Conservation (phyloP, 768 basidiomycete species). For the Galerina marginata region DNA sequence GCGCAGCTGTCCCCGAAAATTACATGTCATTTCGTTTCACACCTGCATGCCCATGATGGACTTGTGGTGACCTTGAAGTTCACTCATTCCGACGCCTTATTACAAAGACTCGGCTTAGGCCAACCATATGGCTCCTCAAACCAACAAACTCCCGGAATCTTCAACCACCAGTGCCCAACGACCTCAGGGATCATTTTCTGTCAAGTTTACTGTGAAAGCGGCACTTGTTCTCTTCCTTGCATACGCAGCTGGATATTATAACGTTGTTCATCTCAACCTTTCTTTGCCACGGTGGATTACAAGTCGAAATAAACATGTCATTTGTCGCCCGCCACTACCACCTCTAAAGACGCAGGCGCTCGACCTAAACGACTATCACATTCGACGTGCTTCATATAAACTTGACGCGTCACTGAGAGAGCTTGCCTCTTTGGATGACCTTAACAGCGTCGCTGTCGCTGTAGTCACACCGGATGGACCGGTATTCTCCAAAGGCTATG, state of each 20-base stretch:
- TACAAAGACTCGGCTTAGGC: too few relatives aligned
- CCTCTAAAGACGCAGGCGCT: neutral
- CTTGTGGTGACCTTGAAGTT: too few relatives aligned
- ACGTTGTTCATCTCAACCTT: neutral
- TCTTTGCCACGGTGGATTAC: neutral
- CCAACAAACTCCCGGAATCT: neutral
- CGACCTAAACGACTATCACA: neutral
- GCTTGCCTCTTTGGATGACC: neutral
- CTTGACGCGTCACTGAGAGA: neutral
- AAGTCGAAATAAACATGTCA: neutral
- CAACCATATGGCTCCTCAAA: too few relatives aligned
- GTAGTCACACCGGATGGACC: conserved; percentile 1
- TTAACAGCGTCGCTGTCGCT: neutral
- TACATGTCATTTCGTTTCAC: too few relatives aligned
- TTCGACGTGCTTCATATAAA: neutral
- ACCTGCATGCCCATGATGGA: too few relatives aligned
- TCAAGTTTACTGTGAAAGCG: neutral
- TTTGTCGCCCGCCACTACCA: neutral
- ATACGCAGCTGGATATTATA: neutral
- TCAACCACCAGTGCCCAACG: neutral
- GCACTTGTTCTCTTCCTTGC: neutral
- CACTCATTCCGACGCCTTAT: too few relatives aligned
- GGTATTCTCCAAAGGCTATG: neutral
- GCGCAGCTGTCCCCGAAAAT: too few relatives aligned
- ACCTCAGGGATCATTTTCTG: neutral